These are phyloP conservation scores for Trametes cubensis DNA, from an alignment of 768 basidiomycete species.

Conservation along the genomic window DNA sequence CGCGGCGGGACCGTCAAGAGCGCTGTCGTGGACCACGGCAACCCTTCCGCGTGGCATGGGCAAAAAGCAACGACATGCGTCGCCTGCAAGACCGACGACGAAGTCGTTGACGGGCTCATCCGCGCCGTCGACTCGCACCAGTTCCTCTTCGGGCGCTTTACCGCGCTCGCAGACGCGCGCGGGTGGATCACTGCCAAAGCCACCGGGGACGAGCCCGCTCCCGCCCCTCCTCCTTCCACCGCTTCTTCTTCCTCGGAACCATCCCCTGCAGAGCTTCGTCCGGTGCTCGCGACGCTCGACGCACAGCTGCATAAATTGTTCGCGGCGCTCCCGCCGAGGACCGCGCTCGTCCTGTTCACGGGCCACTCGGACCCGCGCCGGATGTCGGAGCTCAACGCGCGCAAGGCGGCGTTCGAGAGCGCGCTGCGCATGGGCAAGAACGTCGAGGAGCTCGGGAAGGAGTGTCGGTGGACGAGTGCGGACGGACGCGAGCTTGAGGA, in stretches of 20 bases:
- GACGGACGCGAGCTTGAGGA: slow-evolving; percentile 82
- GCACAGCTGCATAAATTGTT: slow-evolving; percentile 63
- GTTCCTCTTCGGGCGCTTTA: slow-evolving; percentile 84
- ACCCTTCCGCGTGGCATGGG: slow-evolving; percentile 82
- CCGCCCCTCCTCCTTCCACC: slow-evolving; percentile 12
- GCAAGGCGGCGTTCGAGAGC: slow-evolving; percentile 73
- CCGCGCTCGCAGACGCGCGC: slow-evolving; percentile 73
- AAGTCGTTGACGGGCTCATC: slow-evolving; percentile 72
- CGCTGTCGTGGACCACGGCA: slow-evolving; percentile 86
- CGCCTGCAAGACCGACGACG: slow-evolving; percentile 75
- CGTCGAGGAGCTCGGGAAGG: slow-evolving; percentile 55
- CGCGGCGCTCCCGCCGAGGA: slow-evolving; percentile 69
- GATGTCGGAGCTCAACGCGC: slow-evolving; percentile 73
- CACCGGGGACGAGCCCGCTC: slow-evolving; percentile 37
- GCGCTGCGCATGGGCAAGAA: slow-evolving; percentile 58
- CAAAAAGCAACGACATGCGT: slow-evolving; percentile 78
- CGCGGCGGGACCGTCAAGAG: slow-evolving; percentile 48
- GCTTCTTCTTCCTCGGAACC: slow-evolving; percentile 22
- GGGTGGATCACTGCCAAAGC: slow-evolving; percentile 77
- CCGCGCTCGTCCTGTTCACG: slow-evolving; percentile 83
- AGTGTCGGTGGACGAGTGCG: slow-evolving; percentile 71
- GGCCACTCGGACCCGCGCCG: slow-evolving; percentile 87
- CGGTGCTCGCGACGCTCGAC: slow-evolving; percentile 55
- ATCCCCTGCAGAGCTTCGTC: slow-evolving; percentile 11
- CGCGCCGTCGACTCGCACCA: slow-evolving; percentile 66